A percentile compares a stretch with the other conserved stretches of the same genome.
Conservation (phyloP, 2,329 filamentous ascomycete species). For the Talaromyces funiculosus region DNA sequence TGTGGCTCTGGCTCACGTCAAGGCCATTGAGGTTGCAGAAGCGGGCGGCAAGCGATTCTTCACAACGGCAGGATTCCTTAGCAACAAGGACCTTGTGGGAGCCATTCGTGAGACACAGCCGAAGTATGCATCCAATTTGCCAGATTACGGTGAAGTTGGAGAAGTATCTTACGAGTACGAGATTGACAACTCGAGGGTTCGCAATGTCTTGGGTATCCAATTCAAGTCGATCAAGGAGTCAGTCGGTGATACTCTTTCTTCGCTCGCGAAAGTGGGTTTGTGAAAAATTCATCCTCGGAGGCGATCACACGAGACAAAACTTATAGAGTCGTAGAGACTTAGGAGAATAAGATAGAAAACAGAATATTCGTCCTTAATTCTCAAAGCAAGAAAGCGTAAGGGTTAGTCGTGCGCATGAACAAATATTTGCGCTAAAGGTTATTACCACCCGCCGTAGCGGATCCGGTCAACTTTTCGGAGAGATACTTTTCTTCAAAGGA, state of each 20-base stretch:
- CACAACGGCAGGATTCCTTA: constrained; percentile 35
- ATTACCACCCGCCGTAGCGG: constrained; percentile 20
- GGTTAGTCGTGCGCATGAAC: neutral
- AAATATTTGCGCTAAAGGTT: neutral
- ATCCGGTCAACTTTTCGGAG: constrained; percentile 16
- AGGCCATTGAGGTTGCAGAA: constrained; percentile 42
- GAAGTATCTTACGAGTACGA: constrained; percentile 26
- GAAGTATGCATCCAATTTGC: constrained; percentile 37
- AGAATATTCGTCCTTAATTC: neutral
- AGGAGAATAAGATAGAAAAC: neutral
- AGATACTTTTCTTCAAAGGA: constrained; percentile 29
- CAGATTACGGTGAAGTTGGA: constrained; percentile 30
- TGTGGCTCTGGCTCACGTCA: constrained; percentile 44
- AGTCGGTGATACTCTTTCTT: constrained; percentile 34
- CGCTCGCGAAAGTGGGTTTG: constrained; percentile 29
- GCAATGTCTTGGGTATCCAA: constrained; percentile 36
- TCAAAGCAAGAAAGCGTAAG: neutral
- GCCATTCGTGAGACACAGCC: constrained; percentile 40
- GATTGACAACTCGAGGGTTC: constrained; percentile 37
- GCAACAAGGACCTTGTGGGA: constrained; percentile 40
- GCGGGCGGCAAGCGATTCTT: constrained; percentile 45
- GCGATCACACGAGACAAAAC: no score
- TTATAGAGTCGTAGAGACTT: neutral
- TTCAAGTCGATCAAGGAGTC: constrained; percentile 36
- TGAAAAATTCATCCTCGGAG: constrained; percentile 12